These are phyloP conservation scores for Chlamydomonas eustigma DNA, from an alignment of 139 green algal genomes.

Conservation along the genomic window DNA sequence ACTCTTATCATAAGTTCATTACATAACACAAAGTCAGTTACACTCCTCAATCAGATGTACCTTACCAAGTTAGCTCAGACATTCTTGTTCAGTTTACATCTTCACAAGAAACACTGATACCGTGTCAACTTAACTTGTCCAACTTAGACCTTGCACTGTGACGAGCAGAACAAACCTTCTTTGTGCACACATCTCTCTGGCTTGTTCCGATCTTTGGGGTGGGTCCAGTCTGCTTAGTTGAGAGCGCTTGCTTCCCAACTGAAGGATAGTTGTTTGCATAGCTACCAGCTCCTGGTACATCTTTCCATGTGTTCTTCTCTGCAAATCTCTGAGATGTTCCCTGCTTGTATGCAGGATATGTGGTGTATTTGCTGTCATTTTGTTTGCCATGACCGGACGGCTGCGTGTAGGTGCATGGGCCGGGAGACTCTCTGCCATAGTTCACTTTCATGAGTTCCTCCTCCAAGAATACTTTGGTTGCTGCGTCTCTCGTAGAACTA, in stretches of 20 bases:
- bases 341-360: conserved; percentile 24
- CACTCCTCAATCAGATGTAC: not conserved
- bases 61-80: too few relatives aligned
- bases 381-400: conserved; percentile 39
- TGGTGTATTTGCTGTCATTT: conserved; percentile 32
- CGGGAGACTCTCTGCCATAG: conserved; percentile 28
- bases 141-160: too few relatives aligned
- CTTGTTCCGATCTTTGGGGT: conserved; percentile 47
- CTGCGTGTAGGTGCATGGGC: conserved; percentile 44
- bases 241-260: conserved; percentile 48
- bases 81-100: too few relatives aligned
- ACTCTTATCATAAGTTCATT: conserved; percentile 4
- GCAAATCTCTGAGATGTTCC: conserved; percentile 39
- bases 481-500: conserved; percentile 39
- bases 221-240: conserved; percentile 52
- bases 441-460: conserved; percentile 58
- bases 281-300: conserved; percentile 47
- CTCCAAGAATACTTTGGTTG: conserved; percentile 55
- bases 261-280: conserved; percentile 39
- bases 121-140: too few relatives aligned
- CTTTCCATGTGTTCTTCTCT: conserved; percentile 14
- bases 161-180: conserved; percentile 44
- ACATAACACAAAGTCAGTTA: not conserved
- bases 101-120: too few relatives aligned
- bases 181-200: conserved; percentile 41